Conservation (phyloP, 176 grass and related monocot species). For the Saccharum officinarum region DNA sequence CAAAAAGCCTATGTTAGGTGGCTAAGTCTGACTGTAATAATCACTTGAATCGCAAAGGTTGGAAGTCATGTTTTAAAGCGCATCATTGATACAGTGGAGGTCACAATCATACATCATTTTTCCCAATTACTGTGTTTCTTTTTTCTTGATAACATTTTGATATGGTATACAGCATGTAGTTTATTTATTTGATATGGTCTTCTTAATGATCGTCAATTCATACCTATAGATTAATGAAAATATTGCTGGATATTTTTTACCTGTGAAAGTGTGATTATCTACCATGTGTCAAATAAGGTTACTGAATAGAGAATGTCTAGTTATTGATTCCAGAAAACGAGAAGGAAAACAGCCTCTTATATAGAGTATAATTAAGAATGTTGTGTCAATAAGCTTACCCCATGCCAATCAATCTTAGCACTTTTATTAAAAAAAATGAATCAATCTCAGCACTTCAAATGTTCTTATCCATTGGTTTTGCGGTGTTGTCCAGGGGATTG, state of each 20-base stretch:
- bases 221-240: not conserved
- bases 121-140: not conserved
- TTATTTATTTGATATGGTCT: not conserved
- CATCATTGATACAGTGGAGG: not conserved
- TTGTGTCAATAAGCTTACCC: not conserved
- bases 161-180: not conserved
- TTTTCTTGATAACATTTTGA: not conserved
- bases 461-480: constrained; percentile 23
- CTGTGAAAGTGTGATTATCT: not conserved
- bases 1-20: constrained; percentile 33
- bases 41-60: constrained; percentile 4
- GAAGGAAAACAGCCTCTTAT: not conserved
- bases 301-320: not conserved
- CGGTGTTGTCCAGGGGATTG: not conserved
- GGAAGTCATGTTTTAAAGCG: constrained; percentile 6
- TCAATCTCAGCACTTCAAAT: constrained; percentile 16
- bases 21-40: constrained; percentile 31
- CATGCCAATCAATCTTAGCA: constrained; percentile 17
- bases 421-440: not conserved
- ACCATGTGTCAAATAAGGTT: not conserved
- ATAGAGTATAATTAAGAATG: too few relatives aligned
- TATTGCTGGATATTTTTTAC: not conserved
- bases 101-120: not conserved
- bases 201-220: not conserved
- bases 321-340: not conserved